phyloP scores from a whole-genome alignment of 1,284 basidiomycete species.

The Ceratobasidium sp. region DNA sequence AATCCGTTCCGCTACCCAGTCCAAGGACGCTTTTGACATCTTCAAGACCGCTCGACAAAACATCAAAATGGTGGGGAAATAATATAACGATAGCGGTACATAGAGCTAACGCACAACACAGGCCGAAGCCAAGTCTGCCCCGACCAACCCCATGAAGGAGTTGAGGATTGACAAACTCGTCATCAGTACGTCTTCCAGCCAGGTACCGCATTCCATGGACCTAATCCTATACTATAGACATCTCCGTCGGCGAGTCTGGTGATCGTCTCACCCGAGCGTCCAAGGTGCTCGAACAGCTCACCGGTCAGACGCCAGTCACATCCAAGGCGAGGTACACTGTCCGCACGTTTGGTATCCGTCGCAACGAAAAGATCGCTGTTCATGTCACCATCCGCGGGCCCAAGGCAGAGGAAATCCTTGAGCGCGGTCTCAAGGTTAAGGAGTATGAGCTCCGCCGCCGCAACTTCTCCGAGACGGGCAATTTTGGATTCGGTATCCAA shows the following conservation, averaged over 20 bases:
- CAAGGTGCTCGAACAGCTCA: conserved; percentile 99
- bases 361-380: conserved; percentile 99
- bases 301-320: conserved; percentile 98
- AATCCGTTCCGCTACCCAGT: conserved; percentile 1
- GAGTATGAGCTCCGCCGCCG: conserved; percentile 94
- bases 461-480: conserved; percentile 98
- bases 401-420: conserved; percentile 99
- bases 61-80: conserved; percentile 30
- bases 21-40: conserved; percentile 9
- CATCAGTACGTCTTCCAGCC: conserved; percentile 79
- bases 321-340: conserved; percentile 99
- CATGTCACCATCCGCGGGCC: conserved; percentile 99
- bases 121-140: conserved; percentile 89
- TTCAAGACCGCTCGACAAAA: conserved; percentile 28
- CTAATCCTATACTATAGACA: conserved; percentile 66
- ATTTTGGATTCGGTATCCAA: conserved; percentile 98
- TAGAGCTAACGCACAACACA: conserved; percentile 48
- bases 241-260: conserved; percentile 99
- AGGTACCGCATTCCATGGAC: neutral
- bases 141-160: conserved; percentile 94
- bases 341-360: conserved; percentile 98
- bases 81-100: neutral
- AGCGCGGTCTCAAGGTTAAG: conserved; percentile 99
- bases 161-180: conserved; percentile 98
- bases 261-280: conserved; percentile 99